Base-by-base conservation (phyloP, 768 basidiomycete species). In the Pleurotus pulmonarius region DNA sequence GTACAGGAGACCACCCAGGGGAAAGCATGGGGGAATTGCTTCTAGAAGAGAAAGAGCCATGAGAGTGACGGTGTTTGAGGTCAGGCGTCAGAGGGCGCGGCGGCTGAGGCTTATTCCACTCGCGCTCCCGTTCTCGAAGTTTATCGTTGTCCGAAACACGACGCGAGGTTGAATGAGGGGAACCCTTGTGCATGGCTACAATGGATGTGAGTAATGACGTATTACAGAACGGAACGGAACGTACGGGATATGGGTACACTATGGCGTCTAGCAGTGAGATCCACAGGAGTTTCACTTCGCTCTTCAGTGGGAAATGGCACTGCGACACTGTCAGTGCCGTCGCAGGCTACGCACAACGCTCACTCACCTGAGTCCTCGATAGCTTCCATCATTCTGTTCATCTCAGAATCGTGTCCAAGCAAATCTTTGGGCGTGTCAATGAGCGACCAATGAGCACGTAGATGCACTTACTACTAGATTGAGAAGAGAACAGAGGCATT, bases 371-470 rank as follows among this genome's bases (percentile, higher is more conserved):
- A 58, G n/a, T 29, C 15, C 9, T 46, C 79, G 56, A 83, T 63
- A 18, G 74, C 81, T 25, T 79, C 75, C 63, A 90, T 80, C 8
- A 75, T 82, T 52, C 79, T 77, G 54, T 83, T 84, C 88, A 90
- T 89, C 61, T 86, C 86, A 2, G 86, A 85, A 24, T 53, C 51
- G 5, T 44, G 41, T 44, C 15, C 77, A 16, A 74, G 29, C 11
- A 34, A 34, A 34, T 34, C 29, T 34, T 1, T 9, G 9, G 11
- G 29, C 4, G 11, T 11, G 11, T 34, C 9, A 49, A 55, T 71
- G 61, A 24, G 60, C 61, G 47, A 64, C 68, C 52, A 69, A 61
- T 46, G 16, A 46, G 11, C 11, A 34, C 11, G 9, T 3, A 34
- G 9, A 13, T 16, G 20, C 12, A 49, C 49, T 47, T 69, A 77